Evolutionary conservation across 192 early-diverging fungal species (phyloP), one percentile per base, ranked within the genome.

Genomic region (Backusella westeae): DNA sequence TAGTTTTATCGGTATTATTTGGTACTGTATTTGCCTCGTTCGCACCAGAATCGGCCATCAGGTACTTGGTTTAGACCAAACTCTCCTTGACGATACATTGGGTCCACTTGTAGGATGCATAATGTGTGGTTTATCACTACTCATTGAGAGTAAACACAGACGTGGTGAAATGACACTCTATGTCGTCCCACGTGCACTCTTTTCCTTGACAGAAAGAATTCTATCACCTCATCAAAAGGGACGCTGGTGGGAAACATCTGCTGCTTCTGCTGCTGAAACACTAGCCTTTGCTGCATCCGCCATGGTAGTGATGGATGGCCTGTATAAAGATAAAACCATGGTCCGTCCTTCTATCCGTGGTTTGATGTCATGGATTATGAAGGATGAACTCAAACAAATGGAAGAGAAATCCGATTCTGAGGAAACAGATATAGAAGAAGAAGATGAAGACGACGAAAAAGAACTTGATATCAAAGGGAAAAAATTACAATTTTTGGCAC

Each of bases 51-150:
- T 89, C 34, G 84, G 85, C 23, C 86, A 84, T 23, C 75, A 83
- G 35, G 17, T 77, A 19, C 75, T 84, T 29, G 21, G 71, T 34
- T 42, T 85, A 59, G 56, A 82, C 70, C 77, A 85, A 75, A 26
- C 75, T 56, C 41, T 79, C 56, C 65, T 86, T 65, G 84, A 85
- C 32, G 34, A 78, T 78, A 80, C 86, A 73, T 78, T 82, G 78
- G 89, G 76, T 72, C 85, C 84, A 29, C 87, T 77, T 75, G 81
- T 85, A 42, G 87, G 85, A 10, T 79, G 88, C 17, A 79, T 93
- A 67, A 59, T 91, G 63, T 90, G 87, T 42, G 93, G 93, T 0
- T 81, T 89, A 15, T 90, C 87, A 35, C 82, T 94, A 7, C 75
- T 93, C 36, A 73, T 94, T 17, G 93, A 94, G 35, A 88, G 85